Conservation (phyloP, 179 eudicot genomes). For the Camellia oleifera region DNA sequence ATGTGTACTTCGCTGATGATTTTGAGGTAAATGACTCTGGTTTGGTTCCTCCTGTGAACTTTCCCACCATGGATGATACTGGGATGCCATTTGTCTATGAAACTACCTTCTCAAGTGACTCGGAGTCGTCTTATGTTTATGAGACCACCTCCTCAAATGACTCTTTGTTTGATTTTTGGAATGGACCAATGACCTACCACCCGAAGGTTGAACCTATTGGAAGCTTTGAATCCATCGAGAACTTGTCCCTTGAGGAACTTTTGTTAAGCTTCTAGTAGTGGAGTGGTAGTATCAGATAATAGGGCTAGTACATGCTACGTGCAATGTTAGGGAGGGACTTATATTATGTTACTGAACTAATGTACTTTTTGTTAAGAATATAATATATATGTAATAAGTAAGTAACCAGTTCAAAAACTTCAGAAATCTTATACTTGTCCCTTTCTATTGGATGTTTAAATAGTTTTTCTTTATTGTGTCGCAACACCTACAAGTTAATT, state of each 20-base stretch:
- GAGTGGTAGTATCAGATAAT: background rate
- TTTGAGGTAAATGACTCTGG: constrained; percentile 3
- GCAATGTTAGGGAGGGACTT: background rate
- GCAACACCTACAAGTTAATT: too few relatives aligned
- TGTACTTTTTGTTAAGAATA: background rate
- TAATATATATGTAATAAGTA: background rate
- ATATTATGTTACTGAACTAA: background rate
- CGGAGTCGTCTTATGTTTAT: constrained; percentile 13
- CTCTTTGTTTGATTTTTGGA: constrained; percentile 22
- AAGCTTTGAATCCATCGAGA: constrained; percentile 19
- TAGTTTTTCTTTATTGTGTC: too few relatives aligned
- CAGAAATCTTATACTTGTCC: too few relatives aligned
- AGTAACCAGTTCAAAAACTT: too few relatives aligned
- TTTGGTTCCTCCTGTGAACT: constrained; percentile 7
- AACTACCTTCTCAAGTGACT: background rate
- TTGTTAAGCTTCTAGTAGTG: constrained; percentile 15
- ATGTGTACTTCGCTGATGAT: constrained; percentile 26
- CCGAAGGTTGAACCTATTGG: constrained; percentile 4
- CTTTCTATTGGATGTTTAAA: too few relatives aligned
- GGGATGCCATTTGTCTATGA: constrained; percentile 47
- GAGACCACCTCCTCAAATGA: constrained; percentile 15
- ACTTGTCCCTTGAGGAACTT: constrained; percentile 24
- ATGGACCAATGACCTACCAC: constrained; percentile 16
- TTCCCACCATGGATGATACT: constrained; percentile 26
- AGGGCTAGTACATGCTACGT: background rate